Base-by-base conservation (phyloP, 148 eudicot genomes). In the Simmondsia chinensis region DNA sequence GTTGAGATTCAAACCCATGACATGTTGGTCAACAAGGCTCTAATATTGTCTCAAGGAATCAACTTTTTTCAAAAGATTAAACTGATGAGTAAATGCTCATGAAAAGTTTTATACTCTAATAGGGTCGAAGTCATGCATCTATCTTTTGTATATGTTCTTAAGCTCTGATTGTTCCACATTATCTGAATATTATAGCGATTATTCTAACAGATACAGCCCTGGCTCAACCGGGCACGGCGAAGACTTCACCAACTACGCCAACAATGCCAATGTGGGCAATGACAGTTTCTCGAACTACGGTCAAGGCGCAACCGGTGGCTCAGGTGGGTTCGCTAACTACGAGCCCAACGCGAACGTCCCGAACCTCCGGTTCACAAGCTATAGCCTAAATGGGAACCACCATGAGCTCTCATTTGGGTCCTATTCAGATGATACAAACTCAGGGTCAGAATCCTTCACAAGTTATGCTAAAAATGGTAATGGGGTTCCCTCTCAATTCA, bases 391-490 rank as follows among this genome's bases (percentile, higher is more conserved):
- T 18, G 74, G 54, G 3, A 76, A 74, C 9, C 47, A 69, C 4
- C 97, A 81, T 25, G 54, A 57, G 37, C 65, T 78, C 19, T 54
- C 78, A 9, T 89, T 89, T 34, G 28, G 72, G 1, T 71, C 74
- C 17, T 89, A 89, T 39, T 50, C 76, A 0, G 62, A 65, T 11
- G 93, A 84, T 12, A 66, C 87, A 1, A 89, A 89, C 42, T 81
- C 95, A 0, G 97, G 97, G 6, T 72, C 35, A 30, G 71, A 84
- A 47, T 63, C 21, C 4, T 89, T 89, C 54, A 43, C 52, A 0
- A 66, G 69, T 48, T 89, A 89, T 13, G 93, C 66, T 28, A 89
- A 76, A 69, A 72, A 72, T 11, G 95, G 80, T 11, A 76, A 81
- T 39, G 74, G 63, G 1, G 77, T 59, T 1, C 83, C 84, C 0